Evolutionary conservation across 164 flowering plant species (phyloP), one percentile per base, ranked within the genome.

Genomic region (Brasenia schreberi): DNA sequence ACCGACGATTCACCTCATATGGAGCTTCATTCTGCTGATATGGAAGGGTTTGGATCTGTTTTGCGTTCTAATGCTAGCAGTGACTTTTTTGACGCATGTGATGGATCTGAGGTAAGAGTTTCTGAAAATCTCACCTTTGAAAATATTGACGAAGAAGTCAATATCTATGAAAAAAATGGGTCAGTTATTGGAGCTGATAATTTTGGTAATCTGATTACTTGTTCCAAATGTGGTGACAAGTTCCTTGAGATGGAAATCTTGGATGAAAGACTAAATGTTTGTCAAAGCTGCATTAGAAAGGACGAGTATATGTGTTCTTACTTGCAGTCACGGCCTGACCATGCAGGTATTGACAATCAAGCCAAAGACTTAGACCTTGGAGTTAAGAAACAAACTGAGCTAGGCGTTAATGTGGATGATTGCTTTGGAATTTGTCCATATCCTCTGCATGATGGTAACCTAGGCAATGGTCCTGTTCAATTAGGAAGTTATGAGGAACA

Each of bases 201-300:
- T 14, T 42, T 71, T 14, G 78, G n/a, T 23, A 42, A 70, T 64
- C 65, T 65, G 63, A 78, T 65, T 58, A 18, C 73, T 56, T 90
- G 98, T 79, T 75, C 84, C 43, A 77, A 18, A 64, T 94, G 98
- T 73, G 82, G 87, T 65, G 61, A 65, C 45, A 75, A 62, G 23
- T 89, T 79, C 72, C 18, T 7, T 72, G 52, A 64, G 17, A 27
- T 18, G 66, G 86, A 76, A 27, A 23, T 63, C 19, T 72, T 56
- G 16, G 83, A 82, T 69, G 76, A 62, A 5, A 81, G 83, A 14
- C 62, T 60, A 45, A 72, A 61, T 66, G 69, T 87, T 66, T 94
- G 96, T 78, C 73, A 68, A 64, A 82, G 82, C 56, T 91, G 97
- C 79, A 64, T 70, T 19, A 74, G 65, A 74, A 71, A 76, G 67